These are phyloP conservation scores for Trametes coccinea DNA, from an alignment of 768 basidiomycete species.

Conservation along the genomic window DNA sequence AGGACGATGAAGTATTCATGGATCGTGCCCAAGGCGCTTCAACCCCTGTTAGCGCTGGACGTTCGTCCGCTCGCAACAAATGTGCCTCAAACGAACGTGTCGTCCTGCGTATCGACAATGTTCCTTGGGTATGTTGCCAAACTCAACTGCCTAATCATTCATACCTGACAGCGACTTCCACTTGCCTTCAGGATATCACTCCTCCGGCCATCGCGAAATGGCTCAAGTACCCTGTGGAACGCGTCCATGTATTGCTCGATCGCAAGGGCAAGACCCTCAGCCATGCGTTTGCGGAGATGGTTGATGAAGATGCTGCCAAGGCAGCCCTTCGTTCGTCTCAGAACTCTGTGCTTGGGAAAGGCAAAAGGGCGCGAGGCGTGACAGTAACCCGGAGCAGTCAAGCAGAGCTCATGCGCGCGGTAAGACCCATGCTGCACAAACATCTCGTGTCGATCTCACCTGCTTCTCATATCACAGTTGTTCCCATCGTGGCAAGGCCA, in stretches of 20 bases:
- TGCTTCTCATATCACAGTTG: slow-evolving; percentile 42
- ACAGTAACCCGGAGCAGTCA: slow-evolving; percentile 80
- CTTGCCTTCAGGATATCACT: slow-evolving; percentile 67
- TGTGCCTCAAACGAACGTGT: slow-evolving; percentile 31
- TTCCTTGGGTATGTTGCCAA: slow-evolving; percentile 66
- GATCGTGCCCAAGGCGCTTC: slow-evolving; percentile 35
- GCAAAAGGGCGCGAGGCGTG: slow-evolving; percentile 78
- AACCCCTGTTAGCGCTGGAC: slow-evolving; percentile 31
- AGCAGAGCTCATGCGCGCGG: slow-evolving; percentile 80
- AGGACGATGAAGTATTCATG: slow-evolving; percentile 30
- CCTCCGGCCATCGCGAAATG: slow-evolving; percentile 68
- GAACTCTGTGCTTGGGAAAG: slow-evolving; percentile 71
- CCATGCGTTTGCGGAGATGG: slow-evolving; percentile 81
- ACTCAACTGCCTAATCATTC: neutral
- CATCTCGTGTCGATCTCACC: neutral
- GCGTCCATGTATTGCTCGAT: slow-evolving; percentile 79
- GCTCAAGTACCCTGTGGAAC: slow-evolving; percentile 68
- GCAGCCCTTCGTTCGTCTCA: slow-evolving; percentile 61
- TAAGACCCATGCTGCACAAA: slow-evolving; percentile 36
- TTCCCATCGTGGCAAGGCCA: slow-evolving; percentile 81
- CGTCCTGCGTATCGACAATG: slow-evolving; percentile 83
- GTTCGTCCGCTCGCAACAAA: neutral
- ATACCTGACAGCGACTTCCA: too few species aligned
- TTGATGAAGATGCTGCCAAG: slow-evolving; percentile 59
- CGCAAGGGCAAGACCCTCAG: slow-evolving; percentile 80